Evolutionary conservation across 73 alveolate genomes (phyloP), one percentile per base, ranked within the genome.

Genomic region (Paramecium tetraurelia): DNA sequence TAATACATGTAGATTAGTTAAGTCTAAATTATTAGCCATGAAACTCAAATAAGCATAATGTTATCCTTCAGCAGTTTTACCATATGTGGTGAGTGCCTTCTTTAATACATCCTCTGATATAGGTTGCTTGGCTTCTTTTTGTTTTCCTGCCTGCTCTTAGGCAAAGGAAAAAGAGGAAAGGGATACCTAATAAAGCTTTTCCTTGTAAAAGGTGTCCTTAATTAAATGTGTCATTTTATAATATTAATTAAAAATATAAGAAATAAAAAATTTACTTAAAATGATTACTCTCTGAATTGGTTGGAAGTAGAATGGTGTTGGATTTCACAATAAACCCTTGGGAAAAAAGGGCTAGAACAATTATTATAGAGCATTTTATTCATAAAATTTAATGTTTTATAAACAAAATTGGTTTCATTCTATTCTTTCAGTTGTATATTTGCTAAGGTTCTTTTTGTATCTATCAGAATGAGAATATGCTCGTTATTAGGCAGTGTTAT

Each of bases 11-110:
- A 89, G 31, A 27, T 58, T 71, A 43, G 75, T 50, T 44, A 89
- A 53, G 27, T 89, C 94, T 57, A 70, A 43, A 40, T 89, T 89
- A 43, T 43, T 44, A 21, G 92, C 89, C 71, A 44, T 89, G 76
- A 89, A 89, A 21, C 88, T 33, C 76, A 89, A 71, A 89, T 59
- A 89, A 33, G 94, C 94, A 70, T 89, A 89, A 89, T 89, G 94
- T 14, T 84, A 71, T 71, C 94, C 94, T 44, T 69, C 92, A 27
- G 94, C 94, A 63, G 94, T 89, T 83, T 89, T 89, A 50, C 94
- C 84, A 48, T 58, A 89, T 71, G 94, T 89, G 3, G 59, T 59
- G 16, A 89, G 85, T 24, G 94, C 71, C 22, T 77, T 70, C 53
- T 89, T 89, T 11, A 89, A 12, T 7, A 89, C 36, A 2, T 89